Base-by-base conservation (phyloP, 768 basidiomycete genomes). In the Leccinum truebloodii region DNA sequence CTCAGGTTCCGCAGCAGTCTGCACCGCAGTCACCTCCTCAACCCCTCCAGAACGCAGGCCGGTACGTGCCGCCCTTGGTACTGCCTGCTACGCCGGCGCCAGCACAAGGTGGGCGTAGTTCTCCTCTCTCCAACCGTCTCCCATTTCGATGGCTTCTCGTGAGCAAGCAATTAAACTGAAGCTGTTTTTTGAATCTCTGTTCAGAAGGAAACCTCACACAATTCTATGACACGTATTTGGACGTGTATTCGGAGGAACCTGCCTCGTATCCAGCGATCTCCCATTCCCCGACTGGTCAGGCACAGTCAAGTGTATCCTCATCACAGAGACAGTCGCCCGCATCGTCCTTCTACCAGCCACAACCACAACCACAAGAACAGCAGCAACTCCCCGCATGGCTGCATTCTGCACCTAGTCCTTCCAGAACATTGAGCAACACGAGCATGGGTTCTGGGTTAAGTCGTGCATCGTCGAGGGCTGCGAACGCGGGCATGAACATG, bases 141-240 rank as follows among this genome's bases (percentile, higher is more conserved):
- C 30, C 20, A 3, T 1, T 10, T 16, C 16, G 52, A 20, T 14
- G 49, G 28, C n/a, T 39, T 49, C 13, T 6, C 8, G 26, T 26
- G 26, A n/a, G n/a, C n/a, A n/a, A 18, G 16, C 3, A 9, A 7
- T 13, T 18, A 34, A 52, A 49, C 61, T 71, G 22, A 57, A 8
- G 8, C 54, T n/a, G 22, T 50, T 6, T 1, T 59, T 30, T 55
- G 20, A 6, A 49, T 18, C 34, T 50, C 9, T 61, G 14, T 55
- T 50, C n/a, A 63, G 63, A 44, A 26, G 53, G 64, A 4, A 82
- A 83, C 51, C 71, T 87, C 32, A 87, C 87, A 0, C 88, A 92
- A 55, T 85, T 92, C 69, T 92, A 90, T 66, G 88, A 92, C 64
- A 79, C 86, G 28, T 91, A 91, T 66, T 77, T 92, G 24, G 84